A percentile compares a stretch with the other conserved stretches of the same genome.
Evolutionary conservation across 2,329 filamentous ascomycete genomes (phyloP).

Genomic region (Colletotrichum lini): DNA sequence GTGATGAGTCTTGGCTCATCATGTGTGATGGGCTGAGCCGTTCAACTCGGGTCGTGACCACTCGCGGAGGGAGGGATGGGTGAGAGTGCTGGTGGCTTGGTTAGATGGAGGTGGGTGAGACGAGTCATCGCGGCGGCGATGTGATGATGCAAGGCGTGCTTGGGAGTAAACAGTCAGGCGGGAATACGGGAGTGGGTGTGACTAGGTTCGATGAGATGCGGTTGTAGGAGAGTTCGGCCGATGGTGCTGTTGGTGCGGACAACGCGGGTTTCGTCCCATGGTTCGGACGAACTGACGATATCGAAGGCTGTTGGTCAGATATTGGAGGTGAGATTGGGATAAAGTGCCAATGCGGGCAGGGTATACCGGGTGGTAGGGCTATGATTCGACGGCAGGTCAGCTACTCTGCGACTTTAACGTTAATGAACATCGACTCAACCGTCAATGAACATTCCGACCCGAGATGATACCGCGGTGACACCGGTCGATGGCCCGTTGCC

Average conservation of each 20-base stretch:
- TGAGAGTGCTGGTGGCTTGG: not conserved
- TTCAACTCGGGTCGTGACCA: not conserved
- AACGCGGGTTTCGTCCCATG: slow-evolving; percentile 1
- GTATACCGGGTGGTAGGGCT: no score
- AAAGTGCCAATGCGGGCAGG: not conserved
- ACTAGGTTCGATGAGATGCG: not conserved
- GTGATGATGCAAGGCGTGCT: not conserved
- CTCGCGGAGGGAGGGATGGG: not conserved
- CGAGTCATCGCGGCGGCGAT: not conserved
- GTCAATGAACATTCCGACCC: no score
- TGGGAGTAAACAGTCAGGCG: slow-evolving; percentile 17
- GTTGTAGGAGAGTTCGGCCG: slow-evolving; percentile 5
- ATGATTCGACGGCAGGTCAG: no score
- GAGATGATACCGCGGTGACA: no score
- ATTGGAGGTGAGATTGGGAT: no score
- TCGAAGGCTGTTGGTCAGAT: no score
- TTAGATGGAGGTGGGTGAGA: not conserved
- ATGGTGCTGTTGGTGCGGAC: not conserved
- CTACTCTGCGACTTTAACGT: no score
- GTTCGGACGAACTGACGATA: not conserved
- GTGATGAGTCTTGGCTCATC: not conserved
- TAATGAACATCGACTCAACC: no score
- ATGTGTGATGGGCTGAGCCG: not conserved
- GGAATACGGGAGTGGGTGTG: slow-evolving; percentile 22
- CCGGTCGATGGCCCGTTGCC: no score